Conservation (phyloP, 2,329 filamentous ascomycete genomes). For the Hymenoscyphus occultus region DNA sequence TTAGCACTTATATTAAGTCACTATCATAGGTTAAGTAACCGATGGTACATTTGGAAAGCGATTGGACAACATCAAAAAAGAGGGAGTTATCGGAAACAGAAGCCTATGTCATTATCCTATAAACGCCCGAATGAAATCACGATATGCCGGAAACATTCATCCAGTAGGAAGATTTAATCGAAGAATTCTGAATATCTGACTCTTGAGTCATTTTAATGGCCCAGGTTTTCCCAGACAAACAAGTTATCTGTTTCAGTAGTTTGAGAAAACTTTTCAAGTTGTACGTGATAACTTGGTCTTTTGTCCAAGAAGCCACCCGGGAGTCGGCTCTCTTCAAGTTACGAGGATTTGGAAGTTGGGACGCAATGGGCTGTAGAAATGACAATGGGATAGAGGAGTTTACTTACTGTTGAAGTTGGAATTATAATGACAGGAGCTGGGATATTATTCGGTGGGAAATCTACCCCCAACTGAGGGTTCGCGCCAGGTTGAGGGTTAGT, state of each 20-base stretch:
- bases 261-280: too few species aligned
- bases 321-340: not conserved
- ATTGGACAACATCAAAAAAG: not conserved
- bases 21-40: not conserved
- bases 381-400: not conserved
- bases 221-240: too few species aligned
- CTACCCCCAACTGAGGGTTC: not conserved
- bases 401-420: conserved; percentile 9
- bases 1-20: not conserved
- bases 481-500: not conserved
- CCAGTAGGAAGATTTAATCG: too few species aligned
- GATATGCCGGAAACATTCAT: too few species aligned
- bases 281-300: not conserved
- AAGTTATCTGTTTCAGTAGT: too few species aligned
- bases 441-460: too few species aligned
- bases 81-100: too few species aligned
- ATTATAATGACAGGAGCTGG: conserved; percentile 4
- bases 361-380: not conserved
- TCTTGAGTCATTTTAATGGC: too few species aligned
- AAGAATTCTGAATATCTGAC: too few species aligned
- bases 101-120: too few species aligned
- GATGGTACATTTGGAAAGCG: not conserved
- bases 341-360: not conserved
- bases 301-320: not conserved
- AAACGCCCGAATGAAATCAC: too few species aligned